A percentile compares a stretch with the other conserved stretches of the same genome.
Conservation (phyloP, 2,329 filamentous ascomycete genomes). For the Nemania sp. region DNA sequence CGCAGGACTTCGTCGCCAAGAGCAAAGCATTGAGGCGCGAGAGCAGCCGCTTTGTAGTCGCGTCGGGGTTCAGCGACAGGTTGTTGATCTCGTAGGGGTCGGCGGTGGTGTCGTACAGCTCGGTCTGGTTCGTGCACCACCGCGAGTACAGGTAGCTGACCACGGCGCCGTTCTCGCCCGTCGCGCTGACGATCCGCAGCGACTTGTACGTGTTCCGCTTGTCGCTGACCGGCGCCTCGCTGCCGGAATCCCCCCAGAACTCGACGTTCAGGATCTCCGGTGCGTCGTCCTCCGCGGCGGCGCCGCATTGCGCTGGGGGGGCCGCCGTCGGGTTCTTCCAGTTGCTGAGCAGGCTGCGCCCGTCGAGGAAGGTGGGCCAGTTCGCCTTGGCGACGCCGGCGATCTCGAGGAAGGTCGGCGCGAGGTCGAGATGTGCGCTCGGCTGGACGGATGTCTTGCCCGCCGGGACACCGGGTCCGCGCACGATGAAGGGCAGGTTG, state of each 20-base stretch:
- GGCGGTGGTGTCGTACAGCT: conserved; percentile 56
- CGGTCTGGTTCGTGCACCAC: conserved; percentile 62
- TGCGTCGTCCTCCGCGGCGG: conserved; percentile 18
- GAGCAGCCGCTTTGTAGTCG: neutral
- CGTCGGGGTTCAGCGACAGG: neutral
- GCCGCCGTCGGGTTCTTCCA: neutral
- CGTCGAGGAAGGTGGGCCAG: neutral
- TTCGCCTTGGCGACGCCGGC: conserved; percentile 37
- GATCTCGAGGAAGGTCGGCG: conserved; percentile 55
- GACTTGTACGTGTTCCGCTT: conserved; percentile 58
- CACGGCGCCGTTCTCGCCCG: neutral
- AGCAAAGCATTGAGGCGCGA: conserved; percentile 51
- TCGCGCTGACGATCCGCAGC: conserved; percentile 48
- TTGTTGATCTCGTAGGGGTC: neutral
- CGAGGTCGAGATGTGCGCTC: conserved; percentile 59
- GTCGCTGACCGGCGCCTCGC: conserved; percentile 18
- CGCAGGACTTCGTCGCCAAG: conserved; percentile 55
- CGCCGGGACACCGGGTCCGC: conserved; percentile 57
- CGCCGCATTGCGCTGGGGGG: conserved; percentile 8
- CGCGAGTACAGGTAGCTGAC: conserved; percentile 44
- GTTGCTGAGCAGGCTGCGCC: neutral
- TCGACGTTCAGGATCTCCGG: conserved; percentile 57
- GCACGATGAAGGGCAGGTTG: conserved; percentile 60
- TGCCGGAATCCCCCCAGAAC: conserved; percentile 49
- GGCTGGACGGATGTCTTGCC: conserved; percentile 49